A percentile compares a stretch with the other conserved stretches of the same genome.
Conservation (phyloP, 2,329 filamentous ascomycete species). For the Epichloe coenophiala region DNA sequence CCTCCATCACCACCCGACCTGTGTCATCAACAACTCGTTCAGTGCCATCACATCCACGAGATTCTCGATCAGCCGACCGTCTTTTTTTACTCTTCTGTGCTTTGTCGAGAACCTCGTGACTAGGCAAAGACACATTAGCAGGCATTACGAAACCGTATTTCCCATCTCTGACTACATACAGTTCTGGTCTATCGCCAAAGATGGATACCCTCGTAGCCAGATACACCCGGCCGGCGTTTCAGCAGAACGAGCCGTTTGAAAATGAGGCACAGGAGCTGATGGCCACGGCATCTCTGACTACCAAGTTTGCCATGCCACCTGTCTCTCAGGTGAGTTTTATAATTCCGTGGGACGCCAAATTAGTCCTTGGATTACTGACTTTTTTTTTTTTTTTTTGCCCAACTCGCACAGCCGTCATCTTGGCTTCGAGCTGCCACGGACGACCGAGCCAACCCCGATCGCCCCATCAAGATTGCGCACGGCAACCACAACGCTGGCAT, state of each 20-base stretch:
- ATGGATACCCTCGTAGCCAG: constrained; percentile 93
- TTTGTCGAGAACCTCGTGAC: not conserved
- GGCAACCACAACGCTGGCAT: constrained; percentile 96
- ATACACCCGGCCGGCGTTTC: constrained; percentile 69
- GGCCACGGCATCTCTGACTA: constrained; percentile 61
- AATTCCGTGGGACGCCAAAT: too few species aligned
- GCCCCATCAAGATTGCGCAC: constrained; percentile 98
- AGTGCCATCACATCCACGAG: not conserved
- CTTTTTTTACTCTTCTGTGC: not conserved
- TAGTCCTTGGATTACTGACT: not conserved
- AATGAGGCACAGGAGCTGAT: constrained; percentile 62
- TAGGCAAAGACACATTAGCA: not conserved
- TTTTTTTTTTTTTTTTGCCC: not conserved
- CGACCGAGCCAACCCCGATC: constrained; percentile 90
- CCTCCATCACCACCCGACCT: not conserved
- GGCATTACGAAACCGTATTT: not conserved
- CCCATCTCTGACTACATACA: not conserved
- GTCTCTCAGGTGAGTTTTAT: constrained; percentile 56
- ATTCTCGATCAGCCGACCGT: constrained; percentile 8
- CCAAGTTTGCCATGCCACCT: constrained; percentile 91
- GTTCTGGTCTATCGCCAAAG: constrained; percentile 7
- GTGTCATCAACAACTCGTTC: not conserved
- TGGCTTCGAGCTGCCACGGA: constrained; percentile 97
- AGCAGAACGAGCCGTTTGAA: constrained; percentile 56
- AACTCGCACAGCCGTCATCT: constrained; percentile 53